A percentile compares a stretch with the other conserved stretches of the same genome.
Evolutionary conservation across 345 rosid genomes (phyloP).

Genomic region (Euphorbia peplus): DNA sequence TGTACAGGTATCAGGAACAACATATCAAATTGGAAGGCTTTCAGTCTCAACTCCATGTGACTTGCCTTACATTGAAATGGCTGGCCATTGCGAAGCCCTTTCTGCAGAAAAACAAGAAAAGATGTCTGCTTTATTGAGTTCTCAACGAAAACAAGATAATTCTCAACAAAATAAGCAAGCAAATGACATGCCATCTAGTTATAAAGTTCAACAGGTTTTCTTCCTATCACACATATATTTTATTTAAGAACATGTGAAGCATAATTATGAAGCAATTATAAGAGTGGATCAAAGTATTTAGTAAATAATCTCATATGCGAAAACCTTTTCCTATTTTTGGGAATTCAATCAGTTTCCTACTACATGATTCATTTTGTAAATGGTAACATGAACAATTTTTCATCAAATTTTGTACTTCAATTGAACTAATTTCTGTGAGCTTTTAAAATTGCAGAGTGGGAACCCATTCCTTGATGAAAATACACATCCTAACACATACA

Average conservation of each 20-base stretch:
- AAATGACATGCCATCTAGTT: slow-evolving; percentile 23
- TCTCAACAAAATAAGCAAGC: slow-evolving; percentile 12
- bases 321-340: neutral
- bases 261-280: too few relatives aligned
- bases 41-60: slow-evolving; percentile 51
- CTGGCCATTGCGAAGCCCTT: slow-evolving; percentile 71
- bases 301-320: neutral
- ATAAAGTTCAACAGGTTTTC: slow-evolving; percentile 13
- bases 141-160: slow-evolving; percentile 35
- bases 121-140: slow-evolving; percentile 52
- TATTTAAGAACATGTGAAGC: neutral
- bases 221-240: neutral
- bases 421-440: neutral
- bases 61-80: slow-evolving; percentile 66
- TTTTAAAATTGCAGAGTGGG: slow-evolving; percentile 35
- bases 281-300: too few relatives aligned
- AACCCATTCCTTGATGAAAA: slow-evolving; percentile 46
- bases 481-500: slow-evolving; percentile 10
- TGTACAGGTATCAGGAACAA: slow-evolving; percentile 51
- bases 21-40: slow-evolving; percentile 51
- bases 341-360: neutral
- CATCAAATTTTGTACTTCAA: too few relatives aligned
- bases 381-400: neutral
- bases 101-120: slow-evolving; percentile 59
- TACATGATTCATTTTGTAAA: neutral